Base-by-base conservation (phyloP, 1,139 yeast species). In the Diutina pseudorugosa region DNA sequence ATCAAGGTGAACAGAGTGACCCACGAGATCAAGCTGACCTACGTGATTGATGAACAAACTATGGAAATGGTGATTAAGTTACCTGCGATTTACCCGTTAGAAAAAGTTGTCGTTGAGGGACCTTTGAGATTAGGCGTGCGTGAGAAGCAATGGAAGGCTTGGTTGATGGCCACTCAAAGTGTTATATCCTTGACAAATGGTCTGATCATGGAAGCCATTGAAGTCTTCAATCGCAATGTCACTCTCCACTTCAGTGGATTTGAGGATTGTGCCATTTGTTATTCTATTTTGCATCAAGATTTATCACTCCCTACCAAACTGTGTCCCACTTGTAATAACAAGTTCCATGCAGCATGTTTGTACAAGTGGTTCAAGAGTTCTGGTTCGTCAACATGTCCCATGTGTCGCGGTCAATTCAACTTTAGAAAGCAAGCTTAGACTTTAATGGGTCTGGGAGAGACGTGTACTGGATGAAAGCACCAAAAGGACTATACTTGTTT, bases 361-460 rank as follows among this genome's bases (percentile, higher is more conserved):
- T 91, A 89, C 73, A 87, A 91, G 65, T 93, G 99, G 99, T 93
- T 93, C 69, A 88, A 89, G 72, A 89, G 95, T 60, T 88, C 96
- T 18, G 94, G 94, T 49, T 79, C 87, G 54, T 85, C 89, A 59
- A 85, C 95, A 1, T 93, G 99, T 72, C 98, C 99, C 47, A 73
- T 93, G 61, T 93, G 99, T 69, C 83, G 98, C 64, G 72, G 89
- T 16, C 79, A 83, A 43, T 85, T 87, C 61, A 79, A 79, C 54
- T 83, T 83, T 58, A 62, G 49, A 27, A 45, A 45, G n/a, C 18
- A n/a, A 11, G 20, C 42, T 16, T 40, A 14, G 19, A 14, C n/a
- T 2, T 12, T 11, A 14, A 30, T 27, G 11, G 11, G 12, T 30
- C n/a, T 4, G n/a, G 11, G 14, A 30, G n/a, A 4, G 25, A 23